Conservation (phyloP, 106 monocot species). For the Alisma plantagoaquatica region DNA sequence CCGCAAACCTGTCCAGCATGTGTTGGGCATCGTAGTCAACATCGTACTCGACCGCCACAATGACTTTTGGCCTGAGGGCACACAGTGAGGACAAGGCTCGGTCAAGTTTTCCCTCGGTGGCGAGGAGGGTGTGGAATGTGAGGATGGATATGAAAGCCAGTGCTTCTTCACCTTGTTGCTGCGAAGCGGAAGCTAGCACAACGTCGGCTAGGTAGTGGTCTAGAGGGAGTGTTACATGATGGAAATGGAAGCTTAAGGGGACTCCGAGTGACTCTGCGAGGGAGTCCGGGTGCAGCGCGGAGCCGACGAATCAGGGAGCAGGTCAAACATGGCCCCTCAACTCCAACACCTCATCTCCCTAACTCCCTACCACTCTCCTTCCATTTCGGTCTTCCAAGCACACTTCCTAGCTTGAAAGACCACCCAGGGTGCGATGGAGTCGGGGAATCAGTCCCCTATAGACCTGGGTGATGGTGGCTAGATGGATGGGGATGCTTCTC, state of each 20-base stretch:
- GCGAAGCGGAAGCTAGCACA: background rate
- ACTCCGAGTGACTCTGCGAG: background rate
- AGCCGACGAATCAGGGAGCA: background rate
- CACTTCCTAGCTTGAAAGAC: no score
- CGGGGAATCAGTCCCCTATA: no score
- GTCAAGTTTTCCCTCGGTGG: background rate
- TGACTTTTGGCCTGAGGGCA: slow-evolving; percentile 1
- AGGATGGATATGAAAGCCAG: slow-evolving; percentile 4
- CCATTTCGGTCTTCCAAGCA: no score
- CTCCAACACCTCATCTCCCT: no score
- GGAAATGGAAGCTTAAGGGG: slow-evolving; percentile 1
- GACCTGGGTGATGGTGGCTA: no score
- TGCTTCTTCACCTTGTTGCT: background rate
- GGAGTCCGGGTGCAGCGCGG: background rate
- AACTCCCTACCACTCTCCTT: no score
- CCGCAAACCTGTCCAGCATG: slow-evolving; percentile 8
- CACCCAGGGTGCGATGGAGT: no score
- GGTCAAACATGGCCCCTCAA: no score
- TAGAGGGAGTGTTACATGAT: background rate
- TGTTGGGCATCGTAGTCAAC: background rate
- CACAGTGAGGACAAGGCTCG: background rate
- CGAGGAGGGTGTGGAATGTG: slow-evolving; percentile 5
- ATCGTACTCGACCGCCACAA: slow-evolving; percentile 16
- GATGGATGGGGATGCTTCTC: no score
- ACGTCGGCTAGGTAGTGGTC: no score